Percentiles rank a stretch among this genome's conserved stretches.
Conservation (phyloP, 2,329 filamentous ascomycete species). For the Fusarium sp. region DNA sequence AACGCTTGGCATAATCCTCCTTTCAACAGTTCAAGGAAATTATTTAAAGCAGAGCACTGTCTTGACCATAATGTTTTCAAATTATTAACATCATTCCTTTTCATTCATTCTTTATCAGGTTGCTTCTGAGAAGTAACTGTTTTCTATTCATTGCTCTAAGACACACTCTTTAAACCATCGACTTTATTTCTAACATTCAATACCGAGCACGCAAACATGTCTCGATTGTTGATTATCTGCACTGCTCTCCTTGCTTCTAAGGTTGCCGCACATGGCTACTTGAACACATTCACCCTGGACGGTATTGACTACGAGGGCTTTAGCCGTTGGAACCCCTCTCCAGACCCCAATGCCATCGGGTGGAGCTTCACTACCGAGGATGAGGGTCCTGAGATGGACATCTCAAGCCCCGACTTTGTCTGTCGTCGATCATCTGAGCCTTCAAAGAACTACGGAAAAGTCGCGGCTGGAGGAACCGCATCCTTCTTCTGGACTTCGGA, state of each 20-base stretch:
- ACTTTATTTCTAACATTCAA: background rate
- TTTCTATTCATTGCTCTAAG: background rate
- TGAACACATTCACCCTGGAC: slow-evolving; percentile 39
- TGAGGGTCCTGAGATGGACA: slow-evolving; percentile 60
- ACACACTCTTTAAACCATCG: background rate
- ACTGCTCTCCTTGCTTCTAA: slow-evolving; percentile 33
- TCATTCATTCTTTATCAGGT: background rate
- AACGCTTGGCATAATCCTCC: background rate
- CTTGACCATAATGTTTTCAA: background rate
- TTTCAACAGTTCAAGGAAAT: background rate
- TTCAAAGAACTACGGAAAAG: slow-evolving; percentile 50
- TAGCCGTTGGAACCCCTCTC: slow-evolving; percentile 44
- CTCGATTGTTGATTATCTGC: slow-evolving; percentile 13
- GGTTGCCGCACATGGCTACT: slow-evolving; percentile 41
- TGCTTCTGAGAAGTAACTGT: slow-evolving; percentile 23
- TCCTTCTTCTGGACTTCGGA: slow-evolving; percentile 54
- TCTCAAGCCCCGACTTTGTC: slow-evolving; percentile 54
- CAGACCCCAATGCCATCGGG: slow-evolving; percentile 49
- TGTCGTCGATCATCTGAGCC: slow-evolving; percentile 55
- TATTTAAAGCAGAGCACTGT: background rate
- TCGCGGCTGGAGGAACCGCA: slow-evolving; percentile 53
- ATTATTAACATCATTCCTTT: background rate
- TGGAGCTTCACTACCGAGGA: slow-evolving; percentile 57
- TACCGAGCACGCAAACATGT: slow-evolving; percentile 17
- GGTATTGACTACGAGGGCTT: slow-evolving; percentile 52